Base-by-base conservation (phyloP, 495 filamentous ascomycete genomes). In the Aspergillus diversus region DNA sequence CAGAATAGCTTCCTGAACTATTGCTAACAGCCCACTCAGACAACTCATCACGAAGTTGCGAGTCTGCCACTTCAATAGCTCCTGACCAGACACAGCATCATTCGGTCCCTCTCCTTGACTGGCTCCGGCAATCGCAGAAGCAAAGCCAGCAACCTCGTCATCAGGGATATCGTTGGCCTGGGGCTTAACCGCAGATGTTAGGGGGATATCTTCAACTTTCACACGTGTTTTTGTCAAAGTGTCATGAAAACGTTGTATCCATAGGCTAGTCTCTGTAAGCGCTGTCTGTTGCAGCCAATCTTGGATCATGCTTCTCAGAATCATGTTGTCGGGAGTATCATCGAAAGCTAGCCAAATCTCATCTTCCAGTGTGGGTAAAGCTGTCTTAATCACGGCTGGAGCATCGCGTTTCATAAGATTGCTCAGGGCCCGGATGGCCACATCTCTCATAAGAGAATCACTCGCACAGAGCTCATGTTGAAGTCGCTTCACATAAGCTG, bases 131-230 rank as follows among this genome's bases (percentile, higher is more conserved):
- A 84, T 82, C 16, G 89, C 86, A 32, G 86, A 85, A 46, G 93
- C 92, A 72, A 99, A 98, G 0, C 94, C 95, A 50, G 95, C 94
- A 43, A 96, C 93, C 71, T 99, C 95, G 69, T 99, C 95, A 72
- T 99, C 95, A 58, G 93, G 89, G 5, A 97, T 76, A 65, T 98
- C 96, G 8, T 89, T 82, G 0, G 81, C 81, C 3, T 80, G 80
- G 17, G 79, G 78, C 49, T 86, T 88, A 33, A 76, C 71, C 3
- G 77, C 67, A 16, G 83, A 78, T 5, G 69, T 72, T 13, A 77
- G 76, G 35, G 81, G 72, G 7, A 77, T 71, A 7, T 87, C 81
- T 16, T 84, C 77, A 4, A 76, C 77, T 71, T 87, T 89, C 15
- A 81, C 77, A 65, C 86, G 87, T 0, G 91, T 93, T 81, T 93